Conservation (phyloP, 768 basidiomycete genomes). For the Panus rudis region DNA sequence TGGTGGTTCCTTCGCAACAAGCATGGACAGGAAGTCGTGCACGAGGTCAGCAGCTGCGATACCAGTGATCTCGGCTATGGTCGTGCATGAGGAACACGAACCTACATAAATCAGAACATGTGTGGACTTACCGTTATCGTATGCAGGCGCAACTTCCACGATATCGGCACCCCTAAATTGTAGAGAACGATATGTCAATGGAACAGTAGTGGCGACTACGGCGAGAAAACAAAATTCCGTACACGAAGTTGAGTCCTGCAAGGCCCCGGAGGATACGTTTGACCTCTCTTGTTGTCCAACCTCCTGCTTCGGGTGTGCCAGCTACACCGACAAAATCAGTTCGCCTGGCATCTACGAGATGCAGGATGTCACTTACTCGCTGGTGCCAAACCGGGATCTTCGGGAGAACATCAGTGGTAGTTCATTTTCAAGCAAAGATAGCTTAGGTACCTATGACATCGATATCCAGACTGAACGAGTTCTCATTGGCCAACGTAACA, state of each 20-base stretch:
- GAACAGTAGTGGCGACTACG: neutral
- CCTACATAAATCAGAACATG: neutral
- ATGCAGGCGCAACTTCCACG: slow-evolving; percentile 69
- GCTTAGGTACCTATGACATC: slow-evolving; percentile 60
- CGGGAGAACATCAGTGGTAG: slow-evolving; percentile 3
- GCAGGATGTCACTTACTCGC: slow-evolving; percentile 49
- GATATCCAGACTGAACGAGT: slow-evolving; percentile 55
- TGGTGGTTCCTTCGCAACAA: slow-evolving; percentile 40
- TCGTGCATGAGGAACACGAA: neutral
- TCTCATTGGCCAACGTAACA: neutral
- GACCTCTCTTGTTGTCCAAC: slow-evolving; percentile 78
- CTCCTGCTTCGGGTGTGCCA: slow-evolving; percentile 79
- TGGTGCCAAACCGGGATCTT: slow-evolving; percentile 74
- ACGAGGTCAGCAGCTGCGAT: slow-evolving; percentile 65
- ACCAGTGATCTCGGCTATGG: slow-evolving; percentile 56
- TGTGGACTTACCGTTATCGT: slow-evolving; percentile 52
- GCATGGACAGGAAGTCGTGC: slow-evolving; percentile 60
- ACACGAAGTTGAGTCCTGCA: slow-evolving; percentile 76
- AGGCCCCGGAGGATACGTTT: slow-evolving; percentile 78
- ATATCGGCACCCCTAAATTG: slow-evolving; percentile 55
- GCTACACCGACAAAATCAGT: slow-evolving; percentile 33
- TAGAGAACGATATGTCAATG: neutral
- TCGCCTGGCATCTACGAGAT: neutral
- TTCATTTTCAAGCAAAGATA: neutral
- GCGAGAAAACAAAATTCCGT: slow-evolving; percentile 20